Percentiles rank a stretch among this genome's conserved stretches.
Evolutionary conservation across 805 yeast species (phyloP).

Genomic region (Ogataea pini): DNA sequence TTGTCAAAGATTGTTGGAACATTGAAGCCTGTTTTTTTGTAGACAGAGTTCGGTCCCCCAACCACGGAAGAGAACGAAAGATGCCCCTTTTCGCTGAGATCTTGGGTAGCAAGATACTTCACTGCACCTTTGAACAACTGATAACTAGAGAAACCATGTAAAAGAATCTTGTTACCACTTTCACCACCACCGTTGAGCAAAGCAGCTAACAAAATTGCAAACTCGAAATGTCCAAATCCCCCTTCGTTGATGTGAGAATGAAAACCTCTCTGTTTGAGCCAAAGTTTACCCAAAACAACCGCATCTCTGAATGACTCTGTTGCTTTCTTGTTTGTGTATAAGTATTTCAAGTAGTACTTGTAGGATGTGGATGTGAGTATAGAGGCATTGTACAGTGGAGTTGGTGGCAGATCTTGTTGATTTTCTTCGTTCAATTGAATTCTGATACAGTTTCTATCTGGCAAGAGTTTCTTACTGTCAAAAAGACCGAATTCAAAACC

Average conservation of each 20-base stretch:
- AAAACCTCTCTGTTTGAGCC: slow-evolving; percentile 89
- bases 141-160: slow-evolving; percentile 89
- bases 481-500: slow-evolving; percentile 74
- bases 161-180: slow-evolving; percentile 70
- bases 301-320: slow-evolving; percentile 88
- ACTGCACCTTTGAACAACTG: slow-evolving; percentile 91
- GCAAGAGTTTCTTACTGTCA: slow-evolving; percentile 72
- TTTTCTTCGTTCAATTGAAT: slow-evolving; percentile 48
- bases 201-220: slow-evolving; percentile 77
- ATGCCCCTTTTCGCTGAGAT: slow-evolving; percentile 62
- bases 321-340: slow-evolving; percentile 72
- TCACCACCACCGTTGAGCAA: slow-evolving; percentile 81
- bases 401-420: slow-evolving; percentile 55
- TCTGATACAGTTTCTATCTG: slow-evolving; percentile 81
- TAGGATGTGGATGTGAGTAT: slow-evolving; percentile 67
- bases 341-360: slow-evolving; percentile 68
- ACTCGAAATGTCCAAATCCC: slow-evolving; percentile 94
- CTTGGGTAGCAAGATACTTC: slow-evolving; percentile 78
- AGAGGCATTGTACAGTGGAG: slow-evolving; percentile 86
- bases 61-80: slow-evolving; percentile 62
- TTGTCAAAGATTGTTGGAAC: slow-evolving; percentile 79
- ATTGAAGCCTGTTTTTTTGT: slow-evolving; percentile 60
- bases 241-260: slow-evolving; percentile 57
- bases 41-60: slow-evolving; percentile 47
- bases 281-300: slow-evolving; percentile 77